Base-by-base conservation (phyloP, 2,329 filamentous ascomycete species). In the Hypocrella siamensis region DNA sequence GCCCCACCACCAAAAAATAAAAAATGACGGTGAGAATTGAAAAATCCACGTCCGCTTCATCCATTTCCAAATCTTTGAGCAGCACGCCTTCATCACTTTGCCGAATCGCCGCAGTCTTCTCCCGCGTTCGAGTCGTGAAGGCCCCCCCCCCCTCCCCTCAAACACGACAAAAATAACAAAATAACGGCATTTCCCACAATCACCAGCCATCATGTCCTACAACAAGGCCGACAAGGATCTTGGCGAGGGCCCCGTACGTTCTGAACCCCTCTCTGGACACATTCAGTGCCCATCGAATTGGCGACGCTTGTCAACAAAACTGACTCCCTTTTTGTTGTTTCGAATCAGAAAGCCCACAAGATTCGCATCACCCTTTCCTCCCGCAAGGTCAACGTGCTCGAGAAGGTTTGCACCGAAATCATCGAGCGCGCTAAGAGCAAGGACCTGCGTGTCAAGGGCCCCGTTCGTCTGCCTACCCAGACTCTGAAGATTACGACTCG, bases 371-470 rank as follows among this genome's bases (percentile, higher is more conserved):
- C 88, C 63, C 74, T 94, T 54, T 90, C 86, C 61, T 82, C 75
- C 54, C 82, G 83, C 70, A 94, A 94, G 70, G 88, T 96, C 57
- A 69, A 78, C 57, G 77, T 85, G 49, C 83, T 96, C 58, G 90
- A 96, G 77, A 93, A 93, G 71, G 88, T 96, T 60, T 94, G 84
- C 76, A 70, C 76, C 58, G 90, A 96, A 71, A 82, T 98, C 61
- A 86, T 96, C 61, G 90, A 98, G 68, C 88, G 90, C 58, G 85
- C 90, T 57, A 93, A 93, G 74, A 77, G 70, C 71, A 98, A 98
- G 86, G 85, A 92, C 60, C 82, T 98, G 56, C 80, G 81, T 60
- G 84, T 93, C 70, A 96, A 96, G 80, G 88, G 90, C 56, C 85
- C 88, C 59, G 88, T 96, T 64, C 85, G 88, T 57, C 80, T 94